Evolutionary conservation across 768 basidiomycete species (phyloP), one percentile per base, ranked within the genome.

Genomic region (Termitomyces sp.): DNA sequence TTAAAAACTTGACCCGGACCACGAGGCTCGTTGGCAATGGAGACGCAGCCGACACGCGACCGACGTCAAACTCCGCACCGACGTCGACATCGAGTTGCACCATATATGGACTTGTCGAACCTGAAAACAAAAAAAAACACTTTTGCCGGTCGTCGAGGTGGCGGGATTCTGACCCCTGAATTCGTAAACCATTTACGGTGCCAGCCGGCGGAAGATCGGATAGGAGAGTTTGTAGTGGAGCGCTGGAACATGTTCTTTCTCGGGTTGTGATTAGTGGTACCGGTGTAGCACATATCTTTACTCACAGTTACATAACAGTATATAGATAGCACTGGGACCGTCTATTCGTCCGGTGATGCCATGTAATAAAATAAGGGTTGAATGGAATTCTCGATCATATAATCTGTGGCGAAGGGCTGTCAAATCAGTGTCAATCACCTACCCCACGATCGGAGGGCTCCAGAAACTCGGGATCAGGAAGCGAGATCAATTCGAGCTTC

Each of bases 61-160:
- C 53, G 7, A 20, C 20, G 36, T 24, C 8, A 22, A 54, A 54
- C 53, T 54, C 53, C 53, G 53, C 55, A 55, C 55, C 55, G 55
- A 55, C 55, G 55, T 55, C 55, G 55, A 55, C 55, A 44, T 55
- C 40, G 39, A 55, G 12, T 44, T 28, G 32, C 39, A 44, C 55
- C 40, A 55, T 55, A 44, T 55, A 42, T 55, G n/a, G 55, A 42
- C n/a, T n/a, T 20, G 8, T 32, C 42, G 55, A 55, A 44, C 55
- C 55, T 55, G 55, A 55, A 33, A 55, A n/a, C n/a, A n/a, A 44
- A 55, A 55, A 51, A 55, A 51, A 42, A 55, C 55, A 33, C 40
- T 42, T 55, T 55, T 32, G 18, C 55, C 55, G 55, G n/a, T 32
- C 28, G 28, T 32, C 40, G 28, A 42, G 40, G 55, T 55, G 55